Evolutionary conservation across 306 rosid species (phyloP), one percentile per base, ranked within the genome.

Genomic region (Calophaca sinica): DNA sequence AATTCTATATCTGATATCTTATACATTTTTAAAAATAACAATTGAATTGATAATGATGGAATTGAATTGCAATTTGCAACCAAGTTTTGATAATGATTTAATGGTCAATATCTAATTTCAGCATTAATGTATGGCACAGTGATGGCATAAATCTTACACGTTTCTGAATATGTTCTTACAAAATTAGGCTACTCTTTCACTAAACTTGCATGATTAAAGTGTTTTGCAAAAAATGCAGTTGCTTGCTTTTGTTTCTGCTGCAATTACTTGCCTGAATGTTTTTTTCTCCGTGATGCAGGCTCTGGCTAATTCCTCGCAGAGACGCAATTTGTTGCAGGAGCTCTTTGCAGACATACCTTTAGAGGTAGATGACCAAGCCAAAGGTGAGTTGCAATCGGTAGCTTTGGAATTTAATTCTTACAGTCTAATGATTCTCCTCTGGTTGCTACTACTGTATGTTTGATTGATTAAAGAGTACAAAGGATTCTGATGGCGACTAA

Each of bases 271-370:
- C 39, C 26, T 68, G 2, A 68, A 32, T 51, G 32, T 36, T 35
- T 49, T 36, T 42, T 4, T 13, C 3, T 15, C 45, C 53, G 74
- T 80, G 69, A 20, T 87, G 84, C 84, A 96, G 99, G 99, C 96
- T 32, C 72, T 85, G 36, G 87, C 91, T 61, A 92, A 89, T 84
- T 86, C 92, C 6, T 84, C 96, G 2, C 97, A 89, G 89, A 93
- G 89, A 80, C 99, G 92, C 67, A 87, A 90, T 75, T 82, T 96
- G 86, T 87, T 92, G 90, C 99, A 86, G 79, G 98, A 90, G 75
- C 87, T 96, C 71, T 92, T 96, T 84, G 97, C 98, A 64, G 99
- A 96, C 60, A 64, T 96, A 39, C 98, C 96, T 54, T 88, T 96
- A 13, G 97, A 96, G 84, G 90, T 96, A 6, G 97, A 96, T 85